Evolutionary conservation across 768 basidiomycete species (phyloP).

Genomic region (Suillus subluteus): DNA sequence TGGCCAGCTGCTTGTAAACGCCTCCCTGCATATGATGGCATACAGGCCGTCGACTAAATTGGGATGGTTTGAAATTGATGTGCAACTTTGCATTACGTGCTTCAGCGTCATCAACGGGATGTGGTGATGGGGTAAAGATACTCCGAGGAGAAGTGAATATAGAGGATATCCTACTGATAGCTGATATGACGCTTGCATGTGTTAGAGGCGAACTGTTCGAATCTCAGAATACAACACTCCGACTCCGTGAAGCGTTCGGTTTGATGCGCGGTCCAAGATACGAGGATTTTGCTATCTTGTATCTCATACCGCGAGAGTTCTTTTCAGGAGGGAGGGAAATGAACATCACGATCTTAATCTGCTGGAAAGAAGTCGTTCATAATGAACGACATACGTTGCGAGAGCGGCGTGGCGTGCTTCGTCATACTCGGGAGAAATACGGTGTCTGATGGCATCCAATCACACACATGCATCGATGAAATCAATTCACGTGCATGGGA

Average conservation of each 20-base stretch:
- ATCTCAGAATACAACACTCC: neutral
- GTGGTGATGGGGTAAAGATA: constrained; percentile 6
- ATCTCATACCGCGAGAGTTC: neutral
- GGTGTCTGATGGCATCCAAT: neutral
- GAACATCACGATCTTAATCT: constrained; percentile 3
- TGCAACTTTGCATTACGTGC: constrained; percentile 4
- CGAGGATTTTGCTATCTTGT: constrained; percentile 3
- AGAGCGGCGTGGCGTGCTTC: constrained; percentile 6
- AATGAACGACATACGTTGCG: constrained; percentile 1
- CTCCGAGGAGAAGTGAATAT: constrained; percentile 23
- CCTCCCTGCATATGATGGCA: constrained; percentile 83
- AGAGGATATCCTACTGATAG: constrained; percentile 12
- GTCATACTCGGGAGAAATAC: neutral
- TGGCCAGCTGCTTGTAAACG: constrained; percentile 78
- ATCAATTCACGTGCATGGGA: constrained; percentile 2
- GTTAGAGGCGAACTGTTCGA: neutral
- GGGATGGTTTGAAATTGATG: constrained; percentile 3
- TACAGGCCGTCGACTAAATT: constrained; percentile 72
- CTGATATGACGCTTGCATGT: constrained; percentile 2
- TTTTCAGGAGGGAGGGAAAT: neutral
- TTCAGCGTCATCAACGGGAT: neutral
- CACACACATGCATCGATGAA: neutral
- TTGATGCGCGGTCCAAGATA: neutral
- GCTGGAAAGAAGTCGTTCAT: neutral
- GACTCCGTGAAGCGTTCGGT: constrained; percentile 8